Evolutionary conservation across 2,329 filamentous ascomycete genomes (phyloP), one percentile per base, ranked within the genome.

Genomic region (Pseudocercospora fuligena): DNA sequence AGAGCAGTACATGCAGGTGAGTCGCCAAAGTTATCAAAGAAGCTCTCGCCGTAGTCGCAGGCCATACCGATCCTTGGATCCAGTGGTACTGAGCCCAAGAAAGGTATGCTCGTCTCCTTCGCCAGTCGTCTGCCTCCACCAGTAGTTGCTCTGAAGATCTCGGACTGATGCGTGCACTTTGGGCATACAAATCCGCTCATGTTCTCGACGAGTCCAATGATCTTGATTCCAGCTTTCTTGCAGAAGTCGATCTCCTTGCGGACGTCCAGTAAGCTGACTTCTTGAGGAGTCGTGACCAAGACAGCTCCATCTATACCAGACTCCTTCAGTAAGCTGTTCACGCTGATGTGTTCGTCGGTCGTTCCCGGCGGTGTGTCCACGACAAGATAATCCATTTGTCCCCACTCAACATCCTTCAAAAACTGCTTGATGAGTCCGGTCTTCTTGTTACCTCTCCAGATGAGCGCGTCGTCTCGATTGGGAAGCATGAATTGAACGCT

Each of bases 351-450:
- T 82, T 99, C 95, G 78, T 99, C 95, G 66, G 89, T 93, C 1
- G 95, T 99, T 19, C 95, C 95, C 0, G 95, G 95, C 0, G 96
- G 95, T 0, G 95, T 99, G 79, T 99, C 95, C 11, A 98, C 93
- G 60, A 99, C 86, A 66, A 99, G 78, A 72, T 94, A 97, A 76
- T 99, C 95, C 79, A 98, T 83, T 67, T 96, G 92, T 9, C 95
- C 95, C 95, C 96, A 99, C 77, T 96, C 93, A 6, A 99, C 95
- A 76, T 99, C 96, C 83, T 97, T 97, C 60, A 99, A 82, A 74
- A 99, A 99, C 79, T 96, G 92, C 83, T 99, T 99, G 77, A 99
- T 98, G 65, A 99, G 82, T 0, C 95, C 95, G 75, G 98, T 99
- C 86, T 99, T 99, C 87, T 99, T 99, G 2, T 95, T 91, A 0